phyloP scores from a whole-genome alignment of 208 protist genomes.

The Polymyxa betae region DNA sequence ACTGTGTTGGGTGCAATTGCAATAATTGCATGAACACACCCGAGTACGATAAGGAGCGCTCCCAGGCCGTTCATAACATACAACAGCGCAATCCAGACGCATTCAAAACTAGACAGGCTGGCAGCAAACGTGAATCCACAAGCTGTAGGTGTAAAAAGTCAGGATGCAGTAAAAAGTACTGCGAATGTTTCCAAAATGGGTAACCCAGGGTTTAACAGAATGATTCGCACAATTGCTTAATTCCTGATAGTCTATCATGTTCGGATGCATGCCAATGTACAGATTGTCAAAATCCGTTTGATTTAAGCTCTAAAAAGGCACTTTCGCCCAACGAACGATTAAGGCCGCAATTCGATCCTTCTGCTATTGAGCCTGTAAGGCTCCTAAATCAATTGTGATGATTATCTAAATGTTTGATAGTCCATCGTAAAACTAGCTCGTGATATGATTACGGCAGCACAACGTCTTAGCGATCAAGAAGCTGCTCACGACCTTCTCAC shows the following conservation, averaged over 20 bases:
- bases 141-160: conserved; percentile 44
- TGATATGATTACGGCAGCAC: neutral
- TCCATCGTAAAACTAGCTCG: neutral
- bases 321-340: neutral
- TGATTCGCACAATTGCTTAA: neutral
- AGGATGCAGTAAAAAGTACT: conserved; percentile 40
- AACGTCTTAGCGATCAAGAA: conserved; percentile 41
- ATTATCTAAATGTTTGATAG: neutral
- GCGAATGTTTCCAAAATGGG: conserved; percentile 37
- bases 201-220: neutral
- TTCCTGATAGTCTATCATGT: neutral
- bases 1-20: conserved; percentile 48
- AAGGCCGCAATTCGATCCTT: neutral
- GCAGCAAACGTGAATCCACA: neutral
- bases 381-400: neutral
- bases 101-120: neutral
- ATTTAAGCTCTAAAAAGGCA: neutral
- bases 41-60: neutral
- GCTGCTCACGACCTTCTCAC: conserved; percentile 15
- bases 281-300: conserved; percentile 4
- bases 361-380: neutral
- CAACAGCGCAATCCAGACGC: conserved; percentile 13
- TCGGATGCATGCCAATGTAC: neutral
- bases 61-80: neutral
- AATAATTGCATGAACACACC: conserved; percentile 26